Base-by-base conservation (phyloP, 2,329 filamentous ascomycete genomes). In the Beauveria sp. region DNA sequence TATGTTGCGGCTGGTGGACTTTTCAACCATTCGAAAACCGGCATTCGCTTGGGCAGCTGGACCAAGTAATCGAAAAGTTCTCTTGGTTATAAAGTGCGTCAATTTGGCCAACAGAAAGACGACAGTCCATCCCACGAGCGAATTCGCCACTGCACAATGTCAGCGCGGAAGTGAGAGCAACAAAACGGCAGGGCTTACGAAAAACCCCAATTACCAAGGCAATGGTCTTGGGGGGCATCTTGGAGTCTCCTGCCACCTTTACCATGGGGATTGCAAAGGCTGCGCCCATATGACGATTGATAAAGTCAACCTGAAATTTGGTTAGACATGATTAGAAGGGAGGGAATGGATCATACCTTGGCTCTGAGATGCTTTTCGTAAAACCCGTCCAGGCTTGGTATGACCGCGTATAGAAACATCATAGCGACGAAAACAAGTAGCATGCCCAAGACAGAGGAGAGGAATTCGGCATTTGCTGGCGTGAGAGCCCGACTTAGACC, bases 221-320 rank as follows among this genome's bases (percentile, higher is more conserved):
- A n/a, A 81, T 72, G 0, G 70, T 68, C 3, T 61, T 64, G 20
- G 14, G 34, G 5, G 12, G 68, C 65, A 20, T 70, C 67, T 8
- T 76, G 63, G 12, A 63, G 2, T 68, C 66, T n/a, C 70, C 66
- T 44, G 75, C 74, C 16, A 82, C 73, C 71, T 77, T 77, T 2
- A 81, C 69, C 2, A 83, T 73, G 0, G 80, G 80, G 2, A 82
- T 73, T 0, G 77, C 76, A 64, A 83, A 83, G 3, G 78, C 80
- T 6, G 81, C 67, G 0, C 80, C 79, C 64, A 83, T 75, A 66
- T 83, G 77, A 3, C 73, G 69, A 64, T 83, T 83, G 58, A 82
- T 73, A 10, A 82, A 73, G 53, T 82, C 75, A 24, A 80, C 72
- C 79, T 82, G 55, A 2, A 5, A n/a, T 22, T 16, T 20, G 12